Conservation (phyloP, 2,329 filamentous ascomycete genomes). For the Cladosporium sp. region DNA sequence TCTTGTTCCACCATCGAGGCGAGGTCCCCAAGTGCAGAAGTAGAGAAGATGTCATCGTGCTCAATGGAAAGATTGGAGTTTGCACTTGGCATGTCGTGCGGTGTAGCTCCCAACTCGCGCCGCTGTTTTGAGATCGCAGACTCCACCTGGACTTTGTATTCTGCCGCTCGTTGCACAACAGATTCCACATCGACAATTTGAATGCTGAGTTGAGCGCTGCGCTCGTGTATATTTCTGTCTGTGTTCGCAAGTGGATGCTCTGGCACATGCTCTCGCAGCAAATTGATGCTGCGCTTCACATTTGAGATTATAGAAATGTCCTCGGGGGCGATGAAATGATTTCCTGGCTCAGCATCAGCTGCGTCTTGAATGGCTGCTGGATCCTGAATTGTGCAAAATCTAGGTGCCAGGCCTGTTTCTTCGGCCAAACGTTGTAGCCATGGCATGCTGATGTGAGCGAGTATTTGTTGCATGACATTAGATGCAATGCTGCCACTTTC, state of each 20-base stretch:
- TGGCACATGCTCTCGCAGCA: conserved; percentile 64
- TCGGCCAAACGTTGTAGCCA: conserved; percentile 22
- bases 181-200: not conserved
- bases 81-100: not conserved
- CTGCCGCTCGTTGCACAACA: not conserved
- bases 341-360: conserved; percentile 29
- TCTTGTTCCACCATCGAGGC: not conserved
- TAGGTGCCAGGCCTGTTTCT: not conserved
- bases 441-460: conserved; percentile 20
- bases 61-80: not conserved
- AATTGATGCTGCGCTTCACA: conserved; percentile 62
- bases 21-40: not conserved
- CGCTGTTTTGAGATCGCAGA: not conserved
- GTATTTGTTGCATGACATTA: conserved; percentile 15
- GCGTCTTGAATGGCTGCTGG: not conserved
- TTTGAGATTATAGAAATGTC: conserved; percentile 43
- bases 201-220: not conserved
- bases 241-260: conserved; percentile 43
- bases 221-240: not conserved
- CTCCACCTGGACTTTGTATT: not conserved
- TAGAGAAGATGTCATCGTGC: not conserved
- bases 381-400: not conserved
- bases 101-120: not conserved
- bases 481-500: conserved; percentile 15
- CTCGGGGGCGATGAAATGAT: conserved; percentile 64